A percentile compares a stretch with the other conserved stretches of the same genome.
Evolutionary conservation across 108 stramenopile genomes (phyloP).

Genomic region (Cyclotella cryptica): DNA sequence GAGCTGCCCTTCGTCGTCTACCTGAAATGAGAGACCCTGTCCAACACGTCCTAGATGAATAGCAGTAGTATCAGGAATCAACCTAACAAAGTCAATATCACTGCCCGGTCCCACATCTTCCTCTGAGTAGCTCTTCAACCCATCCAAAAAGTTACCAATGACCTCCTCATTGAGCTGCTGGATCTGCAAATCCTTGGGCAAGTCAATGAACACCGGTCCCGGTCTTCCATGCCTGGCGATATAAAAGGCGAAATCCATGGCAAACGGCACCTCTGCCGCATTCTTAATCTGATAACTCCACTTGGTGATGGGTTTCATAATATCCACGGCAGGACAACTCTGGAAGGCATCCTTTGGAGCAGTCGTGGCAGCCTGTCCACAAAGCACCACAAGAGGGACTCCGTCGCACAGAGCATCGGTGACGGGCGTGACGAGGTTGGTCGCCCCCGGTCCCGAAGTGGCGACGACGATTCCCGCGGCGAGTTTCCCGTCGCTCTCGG

Average conservation of each 20-base stretch:
- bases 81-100: conserved; percentile 62
- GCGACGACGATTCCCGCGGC: conserved; percentile 90
- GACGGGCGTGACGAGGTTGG: conserved; percentile 90
- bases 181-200: conserved; percentile 94
- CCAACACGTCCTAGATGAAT: conserved; percentile 72
- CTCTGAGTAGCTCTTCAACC: conserved; percentile 25
- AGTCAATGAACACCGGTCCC: conserved; percentile 91
- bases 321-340: conserved; percentile 81
- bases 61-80: conserved; percentile 63
- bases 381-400: conserved; percentile 88
- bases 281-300: conserved; percentile 92
- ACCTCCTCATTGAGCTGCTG: conserved; percentile 75
- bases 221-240: conserved; percentile 90
- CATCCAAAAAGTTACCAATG: conserved; percentile 70
- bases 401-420: conserved; percentile 92
- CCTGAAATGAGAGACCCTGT: conserved; percentile 75
- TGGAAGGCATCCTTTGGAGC: conserved; percentile 90
- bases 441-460: conserved; percentile 94
- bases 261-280: conserved; percentile 89
- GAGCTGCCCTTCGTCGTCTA: conserved; percentile 51
- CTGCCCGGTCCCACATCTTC: conserved; percentile 20
- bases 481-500: conserved; percentile 64
- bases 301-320: conserved; percentile 88
- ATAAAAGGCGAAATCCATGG: conserved; percentile 92
- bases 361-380: conserved; percentile 90